phyloP scores from a whole-genome alignment of 1,139 yeast species.

The Wickerhamiella infanticola region DNA sequence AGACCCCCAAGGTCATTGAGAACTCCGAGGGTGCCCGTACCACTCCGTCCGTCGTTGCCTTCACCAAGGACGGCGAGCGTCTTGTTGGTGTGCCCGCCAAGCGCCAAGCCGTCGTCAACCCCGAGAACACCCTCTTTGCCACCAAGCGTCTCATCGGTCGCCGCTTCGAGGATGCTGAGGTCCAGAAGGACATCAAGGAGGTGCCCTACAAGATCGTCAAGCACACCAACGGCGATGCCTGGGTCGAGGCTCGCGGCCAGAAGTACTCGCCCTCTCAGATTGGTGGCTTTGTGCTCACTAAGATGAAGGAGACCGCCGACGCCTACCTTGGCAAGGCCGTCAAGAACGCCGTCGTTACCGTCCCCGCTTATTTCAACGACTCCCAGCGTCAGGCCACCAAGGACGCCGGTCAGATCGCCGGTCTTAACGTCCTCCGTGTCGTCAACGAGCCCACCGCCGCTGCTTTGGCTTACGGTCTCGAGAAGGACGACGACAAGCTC shows the following conservation, averaged over 20 bases:
- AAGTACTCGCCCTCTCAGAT: conserved; percentile 92
- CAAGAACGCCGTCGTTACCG: conserved; percentile 88
- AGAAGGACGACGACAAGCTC: conserved; percentile 56
- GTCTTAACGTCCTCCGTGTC: conserved; percentile 88
- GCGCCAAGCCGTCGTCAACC: conserved; percentile 98
- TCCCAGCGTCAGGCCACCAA: conserved; percentile 98
- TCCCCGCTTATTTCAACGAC: conserved; percentile 96
- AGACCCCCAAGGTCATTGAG: conserved; percentile 89
- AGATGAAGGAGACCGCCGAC: conserved; percentile 96
- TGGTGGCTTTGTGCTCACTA: conserved; percentile 92
- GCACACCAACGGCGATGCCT: conserved; percentile 96
- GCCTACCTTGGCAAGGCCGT: conserved; percentile 73
- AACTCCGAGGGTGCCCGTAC: conserved; percentile 99
- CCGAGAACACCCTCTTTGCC: conserved; percentile 93
- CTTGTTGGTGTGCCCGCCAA: conserved; percentile 97
- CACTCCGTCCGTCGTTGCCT: conserved; percentile 96
- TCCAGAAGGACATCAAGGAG: conserved; percentile 89
- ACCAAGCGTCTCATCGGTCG: conserved; percentile 98
- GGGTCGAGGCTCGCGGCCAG: conserved; percentile 95
- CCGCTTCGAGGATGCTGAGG: conserved; percentile 90
- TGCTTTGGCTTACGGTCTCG: conserved; percentile 93
- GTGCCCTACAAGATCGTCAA: conserved; percentile 96
- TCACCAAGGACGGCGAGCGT: conserved; percentile 92
- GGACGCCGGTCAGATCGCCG: conserved; percentile 97
- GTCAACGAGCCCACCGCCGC: conserved; percentile 99